A percentile compares a stretch with the other conserved stretches of the same genome.
Evolutionary conservation across 257 asterid species (phyloP).

Genomic region (Solanum paucissectum): DNA sequence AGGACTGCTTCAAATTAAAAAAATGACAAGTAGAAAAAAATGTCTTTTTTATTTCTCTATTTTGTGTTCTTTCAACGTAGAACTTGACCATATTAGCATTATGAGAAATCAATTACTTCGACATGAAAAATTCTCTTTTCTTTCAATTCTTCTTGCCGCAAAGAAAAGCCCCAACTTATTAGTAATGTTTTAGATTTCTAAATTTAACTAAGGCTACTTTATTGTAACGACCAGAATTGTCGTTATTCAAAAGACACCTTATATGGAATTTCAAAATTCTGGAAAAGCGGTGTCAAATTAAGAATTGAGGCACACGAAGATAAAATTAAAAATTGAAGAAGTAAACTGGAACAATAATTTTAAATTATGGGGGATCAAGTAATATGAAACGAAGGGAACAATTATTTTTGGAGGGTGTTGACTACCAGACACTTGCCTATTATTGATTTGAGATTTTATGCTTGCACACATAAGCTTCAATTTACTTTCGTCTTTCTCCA

Average conservation of each 20-base stretch:
- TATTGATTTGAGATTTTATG: background rate
- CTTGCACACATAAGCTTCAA: background rate
- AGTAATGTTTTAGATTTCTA: no score
- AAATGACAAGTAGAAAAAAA: background rate
- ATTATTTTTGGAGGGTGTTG: background rate
- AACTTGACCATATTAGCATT: background rate
- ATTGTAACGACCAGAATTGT: no score
- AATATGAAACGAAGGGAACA: background rate
- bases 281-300: no score
- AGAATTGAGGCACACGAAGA: no score
- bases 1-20: background rate
- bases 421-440: background rate
- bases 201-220: background rate
- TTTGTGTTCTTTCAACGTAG: background rate
- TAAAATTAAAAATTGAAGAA: background rate
- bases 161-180: background rate
- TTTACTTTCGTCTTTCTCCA: background rate
- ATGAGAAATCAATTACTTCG: background rate
- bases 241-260: no score
- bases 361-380: background rate
- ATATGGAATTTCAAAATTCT: no score
- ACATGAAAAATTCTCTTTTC: background rate
- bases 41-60: background rate
- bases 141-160: background rate
- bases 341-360: background rate